A percentile compares a stretch with the other conserved stretches of the same genome.
phyloP scores from a whole-genome alignment of 2,329 filamentous ascomycete genomes.

The Pseudocercospora fuligena region DNA sequence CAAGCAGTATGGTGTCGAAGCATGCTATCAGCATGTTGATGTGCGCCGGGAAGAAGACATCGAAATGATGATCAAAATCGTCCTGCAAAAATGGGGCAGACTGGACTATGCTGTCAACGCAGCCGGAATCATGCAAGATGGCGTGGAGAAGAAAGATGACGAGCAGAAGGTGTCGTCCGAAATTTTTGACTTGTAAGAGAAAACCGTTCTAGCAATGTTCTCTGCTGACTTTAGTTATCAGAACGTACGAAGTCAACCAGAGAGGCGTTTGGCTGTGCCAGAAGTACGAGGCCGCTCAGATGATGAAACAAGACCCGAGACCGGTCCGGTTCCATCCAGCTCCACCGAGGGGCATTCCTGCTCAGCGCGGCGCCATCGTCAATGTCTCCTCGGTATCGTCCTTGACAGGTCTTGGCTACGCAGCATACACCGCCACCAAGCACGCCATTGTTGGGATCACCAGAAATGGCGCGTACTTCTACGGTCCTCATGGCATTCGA shows the following conservation, averaged over 20 bases:
- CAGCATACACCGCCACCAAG: slow-evolving; percentile 32
- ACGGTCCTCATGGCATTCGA: slow-evolving; percentile 30
- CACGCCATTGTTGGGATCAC: slow-evolving; percentile 34
- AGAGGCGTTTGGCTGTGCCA: slow-evolving; percentile 27
- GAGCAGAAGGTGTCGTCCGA: slow-evolving; percentile 2
- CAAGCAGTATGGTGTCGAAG: slow-evolving; percentile 7
- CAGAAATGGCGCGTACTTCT: slow-evolving; percentile 33
- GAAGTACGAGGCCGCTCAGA: slow-evolving; percentile 14
- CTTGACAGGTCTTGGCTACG: slow-evolving; percentile 18
- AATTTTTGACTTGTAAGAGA: slow-evolving; percentile 44
- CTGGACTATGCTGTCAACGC: slow-evolving; percentile 15
- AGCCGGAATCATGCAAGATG: slow-evolving; percentile 10
- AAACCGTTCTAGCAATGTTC: neutral
- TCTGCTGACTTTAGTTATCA: slow-evolving; percentile 57
- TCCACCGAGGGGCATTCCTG: slow-evolving; percentile 60
- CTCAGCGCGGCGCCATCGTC: slow-evolving; percentile 61
- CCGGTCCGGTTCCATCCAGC: slow-evolving; percentile 36
- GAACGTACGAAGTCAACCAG: slow-evolving; percentile 15
- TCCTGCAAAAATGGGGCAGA: slow-evolving; percentile 11
- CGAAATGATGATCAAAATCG: slow-evolving; percentile 6
- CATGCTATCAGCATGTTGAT: slow-evolving; percentile 1
- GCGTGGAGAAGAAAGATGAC: slow-evolving; percentile 15
- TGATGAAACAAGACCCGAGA: slow-evolving; percentile 2
- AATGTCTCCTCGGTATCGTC: slow-evolving; percentile 23
- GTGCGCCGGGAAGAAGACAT: slow-evolving; percentile 9